Evolutionary conservation across 1,139 yeast genomes (phyloP).

Genomic region (Yamadazyma jaroonii): DNA sequence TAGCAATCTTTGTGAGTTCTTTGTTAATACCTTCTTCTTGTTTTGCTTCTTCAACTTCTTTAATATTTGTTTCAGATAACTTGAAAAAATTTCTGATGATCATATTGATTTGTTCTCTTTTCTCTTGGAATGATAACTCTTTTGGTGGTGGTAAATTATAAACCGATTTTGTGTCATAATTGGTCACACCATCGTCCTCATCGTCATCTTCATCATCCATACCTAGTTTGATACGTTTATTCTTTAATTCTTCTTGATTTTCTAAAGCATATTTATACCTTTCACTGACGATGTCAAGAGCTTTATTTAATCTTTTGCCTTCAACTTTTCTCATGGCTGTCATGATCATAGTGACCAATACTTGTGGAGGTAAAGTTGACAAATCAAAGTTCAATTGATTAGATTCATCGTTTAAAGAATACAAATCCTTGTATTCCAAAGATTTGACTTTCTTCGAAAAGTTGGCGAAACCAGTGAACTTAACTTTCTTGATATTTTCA

Average conservation of each 20-base stretch:
- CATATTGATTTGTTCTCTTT: constrained; percentile 49
- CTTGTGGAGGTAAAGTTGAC: constrained; percentile 60
- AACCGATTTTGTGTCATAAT: constrained; percentile 38
- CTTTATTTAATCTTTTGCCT: constrained; percentile 56
- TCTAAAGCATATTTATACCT: constrained; percentile 44
- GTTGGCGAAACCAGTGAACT: constrained; percentile 37
- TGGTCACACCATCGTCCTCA: constrained; percentile 33
- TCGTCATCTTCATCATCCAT: constrained; percentile 31
- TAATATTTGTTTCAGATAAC: constrained; percentile 32
- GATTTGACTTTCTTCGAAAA: constrained; percentile 27
- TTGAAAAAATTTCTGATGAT: constrained; percentile 56
- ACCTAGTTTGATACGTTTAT: constrained; percentile 10
- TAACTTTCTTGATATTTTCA: constrained; percentile 32
- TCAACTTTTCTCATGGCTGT: constrained; percentile 59
- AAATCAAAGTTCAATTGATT: constrained; percentile 70
- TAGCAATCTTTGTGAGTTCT: constrained; percentile 53
- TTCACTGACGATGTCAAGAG: constrained; percentile 63
- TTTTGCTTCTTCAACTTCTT: constrained; percentile 18
- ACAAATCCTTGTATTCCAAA: constrained; percentile 42
- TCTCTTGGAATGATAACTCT: constrained; percentile 44
- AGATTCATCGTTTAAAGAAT: constrained; percentile 59
- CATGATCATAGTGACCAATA: constrained; percentile 63
- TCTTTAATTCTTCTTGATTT: constrained; percentile 8
- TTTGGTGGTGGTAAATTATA: constrained; percentile 62
- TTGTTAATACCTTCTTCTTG: constrained; percentile 20